A percentile compares a stretch with the other conserved stretches of the same genome.
These are phyloP conservation scores for Crataegus laevigata DNA, from an alignment of 306 rosid genomes.

Conservation along the genomic window DNA sequence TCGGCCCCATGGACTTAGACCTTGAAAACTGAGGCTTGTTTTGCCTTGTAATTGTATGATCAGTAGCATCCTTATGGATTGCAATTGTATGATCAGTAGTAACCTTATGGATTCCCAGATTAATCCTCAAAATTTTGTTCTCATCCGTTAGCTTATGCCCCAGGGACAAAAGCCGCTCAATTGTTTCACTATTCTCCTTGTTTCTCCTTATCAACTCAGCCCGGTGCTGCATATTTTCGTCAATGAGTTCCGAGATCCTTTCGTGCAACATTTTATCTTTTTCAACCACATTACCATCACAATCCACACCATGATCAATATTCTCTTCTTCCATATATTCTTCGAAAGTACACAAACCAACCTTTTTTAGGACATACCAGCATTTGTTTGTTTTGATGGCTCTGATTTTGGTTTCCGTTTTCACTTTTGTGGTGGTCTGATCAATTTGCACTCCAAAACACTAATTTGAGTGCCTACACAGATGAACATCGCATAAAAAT, in stretches of 20 bases:
- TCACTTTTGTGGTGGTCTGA: too few relatives aligned
- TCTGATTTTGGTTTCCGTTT: too few relatives aligned
- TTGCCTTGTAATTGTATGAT: background rate
- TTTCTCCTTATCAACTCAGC: conserved; percentile 22
- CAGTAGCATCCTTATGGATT: background rate
- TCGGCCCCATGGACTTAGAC: conserved; percentile 4
- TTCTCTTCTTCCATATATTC: background rate
- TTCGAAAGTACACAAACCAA: background rate
- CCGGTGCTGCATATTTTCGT: conserved; percentile 14
- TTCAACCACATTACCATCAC: background rate
- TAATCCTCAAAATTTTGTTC: conserved; percentile 5
- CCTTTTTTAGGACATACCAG: too few relatives aligned
- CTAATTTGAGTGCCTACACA: too few relatives aligned
- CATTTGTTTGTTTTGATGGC: too few relatives aligned
- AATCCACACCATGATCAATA: background rate
- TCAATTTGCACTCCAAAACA: too few relatives aligned
- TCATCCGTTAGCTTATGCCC: conserved; percentile 7
- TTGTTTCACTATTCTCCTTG: conserved; percentile 18
- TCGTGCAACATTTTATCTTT: conserved; percentile 9
- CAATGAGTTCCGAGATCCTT: conserved; percentile 8
- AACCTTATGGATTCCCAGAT: background rate
- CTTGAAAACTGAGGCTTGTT: background rate
- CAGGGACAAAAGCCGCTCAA: background rate
- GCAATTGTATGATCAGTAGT: background rate
- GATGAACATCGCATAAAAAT: too few relatives aligned